These are phyloP conservation scores for Huntiella savannae DNA, from an alignment of 2,329 filamentous ascomycete genomes.

Conservation along the genomic window DNA sequence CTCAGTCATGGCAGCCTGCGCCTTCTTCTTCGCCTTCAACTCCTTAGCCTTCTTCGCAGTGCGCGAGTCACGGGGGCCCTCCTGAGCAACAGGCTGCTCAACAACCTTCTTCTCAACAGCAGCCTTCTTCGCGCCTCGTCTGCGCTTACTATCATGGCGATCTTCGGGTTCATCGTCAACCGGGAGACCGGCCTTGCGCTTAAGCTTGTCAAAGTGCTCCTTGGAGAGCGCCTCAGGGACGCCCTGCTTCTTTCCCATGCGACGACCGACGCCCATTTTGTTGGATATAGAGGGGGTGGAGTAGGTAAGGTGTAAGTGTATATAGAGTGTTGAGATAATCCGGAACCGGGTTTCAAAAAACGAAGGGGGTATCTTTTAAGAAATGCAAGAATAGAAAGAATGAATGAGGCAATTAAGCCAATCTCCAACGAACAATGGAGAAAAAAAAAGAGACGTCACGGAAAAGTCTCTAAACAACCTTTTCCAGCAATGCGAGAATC, in stretches of 20 bases:
- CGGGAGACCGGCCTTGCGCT: constrained; percentile 64
- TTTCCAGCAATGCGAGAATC: no score
- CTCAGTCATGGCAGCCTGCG: constrained; percentile 16
- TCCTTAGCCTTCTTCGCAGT: constrained; percentile 20
- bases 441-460: background rate
- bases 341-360: background rate
- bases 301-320: background rate
- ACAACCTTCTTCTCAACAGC: constrained; percentile 17
- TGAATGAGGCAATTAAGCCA: background rate
- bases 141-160: constrained; percentile 44
- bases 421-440: constrained; percentile 1
- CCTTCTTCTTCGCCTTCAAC: constrained; percentile 16
- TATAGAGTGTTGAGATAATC: background rate
- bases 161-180: constrained; percentile 34
- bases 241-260: constrained; percentile 93
- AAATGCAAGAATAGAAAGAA: background rate
- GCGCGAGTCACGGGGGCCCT: constrained; percentile 15
- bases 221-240: constrained; percentile 68
- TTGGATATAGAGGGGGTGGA: constrained; percentile 7
- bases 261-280: constrained; percentile 72
- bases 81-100: constrained; percentile 17
- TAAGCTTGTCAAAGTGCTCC: constrained; percentile 54
- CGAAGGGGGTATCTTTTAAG: background rate
- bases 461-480: no score
- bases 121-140: constrained; percentile 19